Evolutionary conservation across 176 grass and related monocot genomes (phyloP), one percentile per base, ranked within the genome.

Genomic region (Olyra latifolia): DNA sequence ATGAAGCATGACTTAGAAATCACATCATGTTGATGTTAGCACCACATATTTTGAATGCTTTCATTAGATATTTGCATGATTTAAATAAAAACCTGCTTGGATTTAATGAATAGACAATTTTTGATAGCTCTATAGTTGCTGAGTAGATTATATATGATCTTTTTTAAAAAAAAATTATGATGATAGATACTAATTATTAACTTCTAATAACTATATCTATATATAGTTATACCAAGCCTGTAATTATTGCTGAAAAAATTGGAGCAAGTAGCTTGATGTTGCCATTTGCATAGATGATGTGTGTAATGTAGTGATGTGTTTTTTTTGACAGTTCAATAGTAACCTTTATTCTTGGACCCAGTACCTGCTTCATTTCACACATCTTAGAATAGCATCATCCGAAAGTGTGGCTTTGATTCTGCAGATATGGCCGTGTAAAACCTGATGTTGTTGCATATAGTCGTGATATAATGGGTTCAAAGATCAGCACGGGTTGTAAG

Each of bases 401-500:
- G 23, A 74, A 75, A 19, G 4, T 88, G 22, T 76, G 27, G 24
- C 55, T 85, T 89, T 14, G 19, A 77, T 85, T 77, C 55, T 80
- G 42, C 84, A 98, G 95, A 55, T 98, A 98, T 92, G 95, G 95
- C 16, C 92, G 95, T 63, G 90, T 98, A 19, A 98, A 98, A 83
- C 95, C 95, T 62, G 95, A 98, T 53, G 78, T 98, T 64, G 95
- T 98, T 69, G 95, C 95, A 55, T 98, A 95, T 83, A 93, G 95
- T 81, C 90, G 92, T 82, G 95, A 98, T 61, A 98, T 98, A 91
- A 90, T 95, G 78, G 95, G 95, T 60, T 98, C 95, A 5, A 98
- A 95, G 91, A 98, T 95, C 84, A 98, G 95, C 88, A 95, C 95
- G 64, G 95, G 92, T 61, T 95, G 95, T 84, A 98, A 98, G 83